Percentiles rank a stretch among this genome's conserved stretches.
These are phyloP conservation scores for Candida sojae DNA, from an alignment of 1,139 yeast species.

Conservation along the genomic window DNA sequence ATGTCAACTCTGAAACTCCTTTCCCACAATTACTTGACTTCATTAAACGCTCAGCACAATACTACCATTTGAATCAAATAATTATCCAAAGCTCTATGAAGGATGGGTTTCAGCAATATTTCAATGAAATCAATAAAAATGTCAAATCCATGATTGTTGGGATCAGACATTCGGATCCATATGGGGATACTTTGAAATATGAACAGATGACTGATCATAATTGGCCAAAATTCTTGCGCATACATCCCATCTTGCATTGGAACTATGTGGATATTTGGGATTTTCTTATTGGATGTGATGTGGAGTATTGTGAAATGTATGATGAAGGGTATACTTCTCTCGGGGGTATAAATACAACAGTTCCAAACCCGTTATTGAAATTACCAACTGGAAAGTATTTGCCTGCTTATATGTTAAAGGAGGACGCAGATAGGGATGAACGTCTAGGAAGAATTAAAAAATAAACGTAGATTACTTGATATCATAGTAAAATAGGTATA, in stretches of 20 bases:
- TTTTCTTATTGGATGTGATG: conserved; percentile 48
- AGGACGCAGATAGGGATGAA: conserved; percentile 61
- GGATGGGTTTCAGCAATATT: conserved; percentile 63
- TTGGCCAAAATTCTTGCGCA: conserved; percentile 82
- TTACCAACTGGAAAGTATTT: conserved; percentile 29
- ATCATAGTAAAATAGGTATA: too few species aligned
- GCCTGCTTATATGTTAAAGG: conserved; percentile 68
- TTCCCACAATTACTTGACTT: conserved; percentile 60
- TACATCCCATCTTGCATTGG: conserved; percentile 87
- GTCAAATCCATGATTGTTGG: conserved; percentile 77
- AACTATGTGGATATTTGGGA: conserved; percentile 78
- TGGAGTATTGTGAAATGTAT: conserved; percentile 68
- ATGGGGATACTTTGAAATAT: conserved; percentile 52
- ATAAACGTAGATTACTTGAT: conserved; percentile 1
- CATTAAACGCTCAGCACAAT: conserved; percentile 39
- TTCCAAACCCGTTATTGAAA: conserved; percentile 61
- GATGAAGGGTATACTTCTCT: conserved; percentile 80
- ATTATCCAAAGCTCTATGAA: conserved; percentile 55
- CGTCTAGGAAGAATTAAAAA: conserved; percentile 33
- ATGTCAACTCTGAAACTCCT: conserved; percentile 68
- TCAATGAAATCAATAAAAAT: conserved; percentile 41
- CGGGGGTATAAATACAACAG: conserved; percentile 72
- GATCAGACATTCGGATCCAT: conserved; percentile 80
- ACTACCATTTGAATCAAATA: conserved; percentile 48
- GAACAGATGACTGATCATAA: conserved; percentile 76